phyloP scores from a whole-genome alignment of 169 alveolate species.

The Plasmodium vivax region DNA sequence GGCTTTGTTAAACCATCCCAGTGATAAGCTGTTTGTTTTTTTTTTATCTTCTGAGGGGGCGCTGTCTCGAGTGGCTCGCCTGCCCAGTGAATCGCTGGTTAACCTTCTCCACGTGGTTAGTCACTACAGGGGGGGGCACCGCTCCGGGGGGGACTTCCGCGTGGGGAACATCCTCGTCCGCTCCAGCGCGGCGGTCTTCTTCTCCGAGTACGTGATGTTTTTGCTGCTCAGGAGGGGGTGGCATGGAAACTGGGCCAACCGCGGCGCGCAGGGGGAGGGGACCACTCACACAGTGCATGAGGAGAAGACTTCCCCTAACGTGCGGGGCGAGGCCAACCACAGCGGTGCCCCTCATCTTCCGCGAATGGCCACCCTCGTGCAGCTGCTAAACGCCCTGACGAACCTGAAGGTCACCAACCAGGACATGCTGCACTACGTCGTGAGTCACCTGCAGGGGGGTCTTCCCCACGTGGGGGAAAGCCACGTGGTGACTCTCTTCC shows the following conservation, averaged over 20 bases:
- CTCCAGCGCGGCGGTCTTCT: not conserved
- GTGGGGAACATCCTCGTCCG: not conserved
- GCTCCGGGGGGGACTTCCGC: not conserved
- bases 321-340: not conserved
- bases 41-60: not conserved
- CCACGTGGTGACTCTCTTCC: conserved; percentile 36
- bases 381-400: conserved; percentile 21
- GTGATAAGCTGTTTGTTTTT: conserved; percentile 6
- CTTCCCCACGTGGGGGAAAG: not conserved
- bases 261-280: not conserved
- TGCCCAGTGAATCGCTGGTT: conserved; percentile 6
- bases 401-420: conserved; percentile 39
- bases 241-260: too few relatives aligned
- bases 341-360: not conserved
- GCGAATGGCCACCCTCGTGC: not conserved
- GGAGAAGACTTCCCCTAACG: not conserved
- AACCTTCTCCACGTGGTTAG: conserved; percentile 18
- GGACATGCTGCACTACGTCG: conserved; percentile 7
- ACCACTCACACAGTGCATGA: too few relatives aligned
- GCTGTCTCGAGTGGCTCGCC: not conserved
- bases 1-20: not conserved
- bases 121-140: not conserved
- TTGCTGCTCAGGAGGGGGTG: not conserved
- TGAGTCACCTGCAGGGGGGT: conserved; percentile 4
- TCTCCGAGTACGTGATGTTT: conserved; percentile 7